Evolutionary conservation across 2,329 filamentous ascomycete genomes (phyloP).

Genomic region (Byssochlamys sp.): DNA sequence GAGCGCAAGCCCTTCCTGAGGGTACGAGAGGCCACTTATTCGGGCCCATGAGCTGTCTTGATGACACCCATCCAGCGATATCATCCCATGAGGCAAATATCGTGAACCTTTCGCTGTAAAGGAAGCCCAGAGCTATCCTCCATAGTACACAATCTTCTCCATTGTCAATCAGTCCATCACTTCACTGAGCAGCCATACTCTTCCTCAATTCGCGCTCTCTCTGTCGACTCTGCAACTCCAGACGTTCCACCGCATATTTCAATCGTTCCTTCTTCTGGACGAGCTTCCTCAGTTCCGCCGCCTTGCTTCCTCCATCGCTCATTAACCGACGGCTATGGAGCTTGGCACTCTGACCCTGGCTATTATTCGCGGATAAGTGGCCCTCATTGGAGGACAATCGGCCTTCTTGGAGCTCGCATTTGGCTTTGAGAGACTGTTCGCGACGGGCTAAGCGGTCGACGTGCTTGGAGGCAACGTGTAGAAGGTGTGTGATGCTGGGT

Average conservation of each 20-base stretch:
- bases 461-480: conserved; percentile 72
- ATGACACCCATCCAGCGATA: background rate
- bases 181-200: conserved; percentile 54
- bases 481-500: conserved; percentile 70
- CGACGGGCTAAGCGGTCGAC: conserved; percentile 73
- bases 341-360: background rate
- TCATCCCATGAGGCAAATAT: background rate
- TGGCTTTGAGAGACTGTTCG: conserved; percentile 73
- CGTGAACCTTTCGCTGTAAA: background rate
- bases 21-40: background rate
- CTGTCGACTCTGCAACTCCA: conserved; percentile 79
- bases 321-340: background rate
- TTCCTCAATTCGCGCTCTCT: conserved; percentile 61
- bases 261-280: conserved; percentile 74
- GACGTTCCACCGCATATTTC: conserved; percentile 73
- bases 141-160: background rate
- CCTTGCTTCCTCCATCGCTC: conserved; percentile 29
- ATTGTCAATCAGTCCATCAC: background rate
- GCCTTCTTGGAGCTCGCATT: conserved; percentile 73
- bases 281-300: conserved; percentile 57
- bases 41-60: background rate
- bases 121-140: background rate
- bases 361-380: conserved; percentile 11
- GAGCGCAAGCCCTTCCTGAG: background rate
- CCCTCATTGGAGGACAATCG: conserved; percentile 42